Evolutionary conservation across 352 stramenopile genomes (phyloP), one percentile per base, ranked within the genome.

Genomic region (Lagenidium giganteum): DNA sequence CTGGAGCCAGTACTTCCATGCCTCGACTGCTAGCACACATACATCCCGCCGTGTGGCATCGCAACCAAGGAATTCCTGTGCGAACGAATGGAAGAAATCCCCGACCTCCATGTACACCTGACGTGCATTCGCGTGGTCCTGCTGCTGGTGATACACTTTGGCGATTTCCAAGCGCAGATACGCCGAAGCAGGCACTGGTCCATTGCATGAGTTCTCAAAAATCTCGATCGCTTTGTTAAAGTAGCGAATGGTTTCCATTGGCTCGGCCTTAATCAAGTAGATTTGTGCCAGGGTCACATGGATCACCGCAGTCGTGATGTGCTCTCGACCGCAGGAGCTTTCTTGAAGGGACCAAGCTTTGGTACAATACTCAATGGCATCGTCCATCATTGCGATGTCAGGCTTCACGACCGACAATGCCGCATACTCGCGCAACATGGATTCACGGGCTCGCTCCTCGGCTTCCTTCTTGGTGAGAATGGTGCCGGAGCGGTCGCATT

Each of bases 341-440:
- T 88, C 68, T 21, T 86, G 70, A 3, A 88, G 34, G 14, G 64
- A 64, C 70, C 70, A 88, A 4, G 74, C 71, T 35, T 83, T 83
- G 24, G 54, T 71, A 44, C 70, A 87, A 29, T 61, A 67, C 45
- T 89, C 77, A n/a, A 83, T 39, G 0, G 73, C 77, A 8, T 85
- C 77, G 2, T 89, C 73, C 28, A 83, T 65, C 29, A 70, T 38
- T 3, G 60, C 44, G 8, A 61, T 32, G 27, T 70, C 64, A 3
- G 47, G 49, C 8, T 30, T 50, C 8, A 59, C 48, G 9, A 60
- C 47, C 25, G 67, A 51, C 4, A 61, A 54, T 3, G 51, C 18
- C 9, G 61, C 51, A 18, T 78, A 56, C 27, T 81, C 69, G 14
- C 71, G 63, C 6, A 78, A 43, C 7, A 87, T 42, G 2, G 52